Base-by-base conservation (phyloP, 495 filamentous ascomycete genomes). In the Penicillium arizonense region DNA sequence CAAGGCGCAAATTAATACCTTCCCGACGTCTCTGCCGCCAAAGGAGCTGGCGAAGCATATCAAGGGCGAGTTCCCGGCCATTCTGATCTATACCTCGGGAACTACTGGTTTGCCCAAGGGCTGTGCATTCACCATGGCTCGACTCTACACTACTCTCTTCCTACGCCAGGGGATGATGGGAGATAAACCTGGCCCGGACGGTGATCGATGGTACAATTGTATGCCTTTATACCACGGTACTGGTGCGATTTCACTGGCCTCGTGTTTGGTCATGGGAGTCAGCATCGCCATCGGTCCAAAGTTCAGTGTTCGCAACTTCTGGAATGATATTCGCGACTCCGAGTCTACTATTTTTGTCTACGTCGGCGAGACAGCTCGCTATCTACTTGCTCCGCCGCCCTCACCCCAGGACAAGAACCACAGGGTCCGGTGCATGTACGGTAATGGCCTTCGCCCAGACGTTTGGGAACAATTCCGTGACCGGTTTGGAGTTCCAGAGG, bases 211-310 rank as follows among this genome's bases (percentile, higher is more conserved):
- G 82, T 89, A 90, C 68, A 75, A 81, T 58, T 88, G 87, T 62
- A 91, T 93, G 88, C 88, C 89, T 3, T 66, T 90, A 13, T 93
- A 91, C 64, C 89, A 93, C 62, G 88, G 87, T 9, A 93, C 89
- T 0, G 87, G 86, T 0, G 77, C 74, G 6, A 80, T 87, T 34
- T 68, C 67, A 11, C 64, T 79, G 21, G 79, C 87, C 42, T 64
- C 61, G 4, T 75, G 77, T 52, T 68, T 90, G 44, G 59, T 82
- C 4, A 71, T 56, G 13, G 88, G 87, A 2, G 64, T 82, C 7
- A 81, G 82, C 8, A 65, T 90, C 42, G 88, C 85, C 34, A 75
- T 92, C 10, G 87, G 82, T 9, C 82, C 82, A 26, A 84, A 80
- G 54, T 94, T 92, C 76, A 84, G 80, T 57, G 82, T 79, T 3